phyloP scores from a whole-genome alignment of 2,329 filamentous ascomycete genomes.

The Penicillium freii region DNA sequence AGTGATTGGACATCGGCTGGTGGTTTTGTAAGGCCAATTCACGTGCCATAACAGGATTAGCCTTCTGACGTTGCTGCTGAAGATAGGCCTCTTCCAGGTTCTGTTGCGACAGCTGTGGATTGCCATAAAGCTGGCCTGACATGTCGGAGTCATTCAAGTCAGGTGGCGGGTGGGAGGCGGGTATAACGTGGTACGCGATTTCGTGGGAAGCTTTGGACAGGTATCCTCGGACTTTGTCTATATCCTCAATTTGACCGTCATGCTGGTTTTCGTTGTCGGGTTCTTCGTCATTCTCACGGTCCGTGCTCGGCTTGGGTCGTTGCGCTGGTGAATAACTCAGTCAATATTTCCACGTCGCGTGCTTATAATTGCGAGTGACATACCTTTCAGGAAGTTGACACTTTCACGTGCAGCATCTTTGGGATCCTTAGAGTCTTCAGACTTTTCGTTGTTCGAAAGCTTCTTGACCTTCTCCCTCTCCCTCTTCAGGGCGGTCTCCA shows the following conservation, averaged over 20 bases:
- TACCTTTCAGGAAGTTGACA: constrained; percentile 43
- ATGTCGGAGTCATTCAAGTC: constrained; percentile 49
- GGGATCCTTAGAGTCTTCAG: constrained; percentile 47
- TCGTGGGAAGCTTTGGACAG: constrained; percentile 66
- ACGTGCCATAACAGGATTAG: constrained; percentile 46
- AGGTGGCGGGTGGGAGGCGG: constrained; percentile 60
- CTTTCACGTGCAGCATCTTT: constrained; percentile 49
- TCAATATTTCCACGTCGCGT: constrained; percentile 1
- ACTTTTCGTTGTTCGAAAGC: constrained; percentile 51
- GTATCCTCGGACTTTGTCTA: constrained; percentile 63
- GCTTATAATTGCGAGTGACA: constrained; percentile 2
- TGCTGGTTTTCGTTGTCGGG: constrained; percentile 43
- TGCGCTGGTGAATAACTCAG: constrained; percentile 35
- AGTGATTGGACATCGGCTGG: constrained; percentile 56
- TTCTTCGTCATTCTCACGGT: constrained; percentile 50
- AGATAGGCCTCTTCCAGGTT: constrained; percentile 61
- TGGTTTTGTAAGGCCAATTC: constrained; percentile 59
- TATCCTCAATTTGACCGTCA: constrained; percentile 58
- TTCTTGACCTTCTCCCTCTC: constrained; percentile 69
- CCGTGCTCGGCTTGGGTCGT: constrained; percentile 49
- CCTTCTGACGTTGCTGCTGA: constrained; percentile 56
- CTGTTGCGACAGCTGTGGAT: constrained; percentile 53
- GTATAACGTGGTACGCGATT: constrained; percentile 66
- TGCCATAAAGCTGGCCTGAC: constrained; percentile 46
- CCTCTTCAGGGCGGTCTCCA: constrained; percentile 83